Base-by-base conservation (phyloP, 441 rosid genomes). In the Pelargonium exstipulatum region DNA sequence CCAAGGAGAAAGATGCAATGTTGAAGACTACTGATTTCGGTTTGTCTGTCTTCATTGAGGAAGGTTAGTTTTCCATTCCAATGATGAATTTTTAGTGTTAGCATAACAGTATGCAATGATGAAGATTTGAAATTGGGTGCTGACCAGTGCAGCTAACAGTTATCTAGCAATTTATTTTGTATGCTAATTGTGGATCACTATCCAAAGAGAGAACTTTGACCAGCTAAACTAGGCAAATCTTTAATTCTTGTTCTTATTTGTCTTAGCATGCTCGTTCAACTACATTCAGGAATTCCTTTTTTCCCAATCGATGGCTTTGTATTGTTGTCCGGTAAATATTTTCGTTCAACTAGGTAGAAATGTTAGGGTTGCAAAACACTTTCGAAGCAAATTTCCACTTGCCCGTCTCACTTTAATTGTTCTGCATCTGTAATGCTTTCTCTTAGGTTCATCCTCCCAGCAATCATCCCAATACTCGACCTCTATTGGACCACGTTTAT, bases 11-110 rank as follows among this genome's bases (percentile, higher is more conserved):
- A 63, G 83, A 72, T 16, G 92, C 96, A 42, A 83, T 75, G 86
- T 73, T 94, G 80, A 91, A 94, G 81, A 88, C 96, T 0, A 88
- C 95, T n/a, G 97, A 90, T 83, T 94, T 94, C 61, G 97, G 96
- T 1, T 71, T 91, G 79, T 94, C 99, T 0, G 96, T 91, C 8
- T 94, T 84, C 81, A 87, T 91, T 12, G 96, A 90, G 73, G 94
- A 94, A 86, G 99, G 99, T 91, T 18, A 63, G 66, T 20, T 35
- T 68, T 24, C 26, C 26, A 24, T 24, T 24, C 26, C 26, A 24
- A 24, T 24, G 26, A 24, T 24, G 26, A 24, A 24, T 24, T 24
- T 24, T 24, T 24, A 24, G 26, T 67, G 55, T 51, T 24, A 57
- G 18, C 62, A 57, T 57, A 32, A 32, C 37, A 32, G 37, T 32